Conservation (phyloP, 306 rosid species). For the Casuarina glauca region DNA sequence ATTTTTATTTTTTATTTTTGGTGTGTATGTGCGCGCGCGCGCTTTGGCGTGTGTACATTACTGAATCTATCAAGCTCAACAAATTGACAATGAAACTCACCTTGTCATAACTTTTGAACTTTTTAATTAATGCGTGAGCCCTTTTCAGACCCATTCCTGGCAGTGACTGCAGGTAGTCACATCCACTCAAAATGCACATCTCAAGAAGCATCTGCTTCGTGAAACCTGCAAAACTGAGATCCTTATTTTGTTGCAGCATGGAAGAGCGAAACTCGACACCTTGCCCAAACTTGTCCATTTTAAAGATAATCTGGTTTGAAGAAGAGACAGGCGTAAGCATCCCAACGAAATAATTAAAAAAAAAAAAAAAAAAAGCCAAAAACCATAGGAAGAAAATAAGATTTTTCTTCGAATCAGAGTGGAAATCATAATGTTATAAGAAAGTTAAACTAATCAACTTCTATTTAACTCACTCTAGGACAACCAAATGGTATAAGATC, state of each 20-base stretch:
- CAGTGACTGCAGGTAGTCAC: slow-evolving; percentile 87
- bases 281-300: slow-evolving; percentile 97
- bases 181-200: slow-evolving; percentile 97
- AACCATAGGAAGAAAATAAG: slow-evolving; percentile 13
- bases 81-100: slow-evolving; percentile 38
- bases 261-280: slow-evolving; percentile 75
- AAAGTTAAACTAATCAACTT: slow-evolving; percentile 13
- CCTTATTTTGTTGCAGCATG: slow-evolving; percentile 75
- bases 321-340: slow-evolving; percentile 28
- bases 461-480: slow-evolving; percentile 68
- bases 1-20: neutral
- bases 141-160: slow-evolving; percentile 99
- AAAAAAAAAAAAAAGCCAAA: neutral
- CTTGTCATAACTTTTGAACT: slow-evolving; percentile 73
- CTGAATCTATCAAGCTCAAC: neutral
- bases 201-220: slow-evolving; percentile 87
- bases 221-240: slow-evolving; percentile 78
- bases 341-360: slow-evolving; percentile 14
- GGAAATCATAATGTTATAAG: slow-evolving; percentile 10
- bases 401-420: neutral
- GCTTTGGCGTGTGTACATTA: neutral
- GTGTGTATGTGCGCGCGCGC: neutral
- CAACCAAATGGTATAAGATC: slow-evolving; percentile 97
- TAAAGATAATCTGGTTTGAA: slow-evolving; percentile 72
- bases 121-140: slow-evolving; percentile 78